Base-by-base conservation (phyloP, 441 rosid species). In the Lagerstroemia fauriei region DNA sequence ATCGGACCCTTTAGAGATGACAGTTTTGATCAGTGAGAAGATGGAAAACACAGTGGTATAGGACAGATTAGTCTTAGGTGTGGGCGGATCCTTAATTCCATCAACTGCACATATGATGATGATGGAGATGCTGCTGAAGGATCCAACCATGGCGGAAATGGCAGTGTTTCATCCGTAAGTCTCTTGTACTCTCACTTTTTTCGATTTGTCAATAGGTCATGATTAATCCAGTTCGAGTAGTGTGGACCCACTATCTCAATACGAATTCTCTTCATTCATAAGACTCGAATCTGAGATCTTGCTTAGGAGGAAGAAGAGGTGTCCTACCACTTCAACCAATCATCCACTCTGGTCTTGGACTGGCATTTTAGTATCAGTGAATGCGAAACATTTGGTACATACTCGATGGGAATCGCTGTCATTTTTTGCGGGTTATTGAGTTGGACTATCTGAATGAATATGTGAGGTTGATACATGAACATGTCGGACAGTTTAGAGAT, bases 1-100 rank as follows among this genome's bases (percentile, higher is more conserved):
- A 73, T 73, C 46, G 73, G 83, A 31, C 78, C 76, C 1, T 73
- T 56, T 0, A 77, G 82, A 13, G 56, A 73, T 59, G 51, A 72
- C 25, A 32, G 48, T 24, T 65, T 14, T 18, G 0, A 17, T 61
- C 41, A 24, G 5, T 80, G 82, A 69, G 44, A 38, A 2, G 76
- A 80, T 80, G 82, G 69, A n/a, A 70, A 32, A 31, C 71, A 44
- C 18, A 16, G 8, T 9, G 51, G 51, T 8, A 61, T 71, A 69
- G 34, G 65, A 14, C 20, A 79, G 31, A 79, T 79, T 46, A 71
- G 50, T 41, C 31, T 80, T 9, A 9, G 63, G 12, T 17, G 12
- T 17, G 75, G 77, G 20, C 17, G 5, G 61, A 27, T 4, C 20
- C 25, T 80, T 11, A n/a, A 38, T 9, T 72, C 59, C 59, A 72